Percentiles rank a stretch among this genome's conserved stretches.
Evolutionary conservation across 768 basidiomycete species (phyloP).

Genomic region (Postia placenta): DNA sequence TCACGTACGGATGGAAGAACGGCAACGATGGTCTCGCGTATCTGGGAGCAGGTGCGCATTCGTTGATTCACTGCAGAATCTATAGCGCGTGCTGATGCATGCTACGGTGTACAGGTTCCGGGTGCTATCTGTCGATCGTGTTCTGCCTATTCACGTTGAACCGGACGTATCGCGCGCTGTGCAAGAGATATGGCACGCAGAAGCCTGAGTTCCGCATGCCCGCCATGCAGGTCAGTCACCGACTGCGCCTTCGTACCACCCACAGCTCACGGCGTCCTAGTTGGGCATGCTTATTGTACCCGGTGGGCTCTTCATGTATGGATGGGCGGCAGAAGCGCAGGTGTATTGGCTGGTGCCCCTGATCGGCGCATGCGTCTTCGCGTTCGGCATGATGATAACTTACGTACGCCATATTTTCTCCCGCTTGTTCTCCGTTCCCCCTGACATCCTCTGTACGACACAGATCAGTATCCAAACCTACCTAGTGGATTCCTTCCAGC

Average conservation of each 20-base stretch:
- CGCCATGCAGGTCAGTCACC: conserved; percentile 2
- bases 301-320: neutral
- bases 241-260: neutral
- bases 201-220: conserved; percentile 9
- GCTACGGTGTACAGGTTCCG: neutral
- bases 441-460: too few relatives aligned
- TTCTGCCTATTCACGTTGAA: conserved; percentile 4
- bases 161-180: conserved; percentile 3
- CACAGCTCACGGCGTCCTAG: neutral
- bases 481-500: conserved; percentile 1
- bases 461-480: conserved; percentile 6
- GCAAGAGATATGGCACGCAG: conserved; percentile 3
- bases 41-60: conserved; percentile 2
- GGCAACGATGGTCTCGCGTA: conserved; percentile 7
- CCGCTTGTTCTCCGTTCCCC: neutral
- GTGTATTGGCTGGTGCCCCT: conserved; percentile 2
- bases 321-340: neutral
- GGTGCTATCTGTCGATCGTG: conserved; percentile 1
- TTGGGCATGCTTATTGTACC: conserved; percentile 2
- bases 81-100: neutral
- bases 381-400: conserved; percentile 6
- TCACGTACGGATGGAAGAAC: conserved; percentile 5
- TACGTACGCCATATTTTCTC: conserved; percentile 3
- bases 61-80: neutral
- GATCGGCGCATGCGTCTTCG: conserved; percentile 6